Evolutionary conservation across 2,329 filamentous ascomycete genomes (phyloP), one percentile per base, ranked within the genome.

Genomic region (Scleromitrula shiraiana): DNA sequence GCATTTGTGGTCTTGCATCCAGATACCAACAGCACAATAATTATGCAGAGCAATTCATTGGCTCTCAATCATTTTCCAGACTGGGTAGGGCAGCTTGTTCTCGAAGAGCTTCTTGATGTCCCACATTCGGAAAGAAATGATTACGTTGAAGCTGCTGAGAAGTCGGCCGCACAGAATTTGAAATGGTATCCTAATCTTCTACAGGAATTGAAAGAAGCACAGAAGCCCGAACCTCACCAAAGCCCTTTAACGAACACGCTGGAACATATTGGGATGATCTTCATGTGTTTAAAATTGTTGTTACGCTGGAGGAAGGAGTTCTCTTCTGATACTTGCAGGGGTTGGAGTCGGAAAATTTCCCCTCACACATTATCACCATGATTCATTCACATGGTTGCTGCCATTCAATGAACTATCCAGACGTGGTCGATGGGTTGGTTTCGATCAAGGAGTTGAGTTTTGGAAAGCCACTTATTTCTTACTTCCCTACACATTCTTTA

Each of bases 11-110:
- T 46, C 6, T 56, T 63, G 1, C 50, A 64, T 29, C 62, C 59
- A 1, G 59, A 63, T n/a, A 61, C 57, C 7, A 46, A 61, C 24
- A 60, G 51, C 33, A 61, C 56, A 5, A 52, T 65, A 2, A 44
- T 64, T 7, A 52, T 59, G 6, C 41, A 59, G 17, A 52, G 54
- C 3, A 65, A 65, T 36, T 33, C 55, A n/a, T 26, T 55, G 7
- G 52, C 50, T 7, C 39, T 55, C 5, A 52, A 53, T 20, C 53
- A 61, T 39, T 17, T 36, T 20, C 23, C 58, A 6, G 58, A 59
- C 32, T 59, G 51, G 55, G 45, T 59, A 8, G 49, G 40, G 5
- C 55, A 61, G 38, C 46, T 59, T 6, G 7, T 59, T 20, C 36
- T 59, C 10, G 52, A 61, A 40, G 37, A 36, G 17, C 24, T 58